phyloP scores from a whole-genome alignment of 148 eudicot genomes.

The Amaranthus palmeri region DNA sequence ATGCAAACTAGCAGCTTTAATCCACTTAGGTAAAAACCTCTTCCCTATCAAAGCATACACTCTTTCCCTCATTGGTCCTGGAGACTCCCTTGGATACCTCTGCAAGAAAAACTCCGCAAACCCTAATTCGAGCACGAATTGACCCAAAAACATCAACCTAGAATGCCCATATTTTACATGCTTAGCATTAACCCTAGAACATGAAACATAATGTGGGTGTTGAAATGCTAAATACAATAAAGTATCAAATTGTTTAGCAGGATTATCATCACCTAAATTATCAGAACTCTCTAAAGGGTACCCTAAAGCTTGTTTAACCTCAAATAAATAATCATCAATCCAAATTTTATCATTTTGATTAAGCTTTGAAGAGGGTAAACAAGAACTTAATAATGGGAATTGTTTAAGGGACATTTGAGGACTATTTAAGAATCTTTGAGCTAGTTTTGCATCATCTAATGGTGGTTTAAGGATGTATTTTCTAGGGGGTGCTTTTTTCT shows the following conservation, averaged over 20 bases:
- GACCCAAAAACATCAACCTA: conserved; percentile 77
- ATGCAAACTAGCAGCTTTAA: conserved; percentile 83
- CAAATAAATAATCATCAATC: conserved; percentile 89
- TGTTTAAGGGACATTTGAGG: conserved; percentile 83
- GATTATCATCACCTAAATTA: conserved; percentile 66
- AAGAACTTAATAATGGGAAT: conserved; percentile 85
- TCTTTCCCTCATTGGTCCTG: conserved; percentile 89
- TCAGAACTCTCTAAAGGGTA: conserved; percentile 80
- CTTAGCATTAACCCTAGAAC: conserved; percentile 69
- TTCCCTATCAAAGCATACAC: conserved; percentile 78
- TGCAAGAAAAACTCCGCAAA: conserved; percentile 91
- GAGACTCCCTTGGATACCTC: conserved; percentile 78
- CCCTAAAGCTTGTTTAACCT: conserved; percentile 90
- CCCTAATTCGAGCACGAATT: conserved; percentile 80
- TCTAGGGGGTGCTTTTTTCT: conserved; percentile 59
- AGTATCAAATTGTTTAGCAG: conserved; percentile 89
- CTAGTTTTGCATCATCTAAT: conserved; percentile 67
- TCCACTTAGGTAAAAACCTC: conserved; percentile 64
- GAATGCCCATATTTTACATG: conserved; percentile 87
- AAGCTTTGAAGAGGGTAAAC: conserved; percentile 61
- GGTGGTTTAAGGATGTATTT: conserved; percentile 89
- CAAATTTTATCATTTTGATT: conserved; percentile 64
- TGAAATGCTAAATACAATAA: conserved; percentile 87
- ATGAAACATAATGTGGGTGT: conserved; percentile 62
- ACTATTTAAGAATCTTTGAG: conserved; percentile 70